Percentiles rank a stretch among this genome's conserved stretches.
Evolutionary conservation across 352 stramenopile species (phyloP).

Genomic region (Aphanomyces invadans): DNA sequence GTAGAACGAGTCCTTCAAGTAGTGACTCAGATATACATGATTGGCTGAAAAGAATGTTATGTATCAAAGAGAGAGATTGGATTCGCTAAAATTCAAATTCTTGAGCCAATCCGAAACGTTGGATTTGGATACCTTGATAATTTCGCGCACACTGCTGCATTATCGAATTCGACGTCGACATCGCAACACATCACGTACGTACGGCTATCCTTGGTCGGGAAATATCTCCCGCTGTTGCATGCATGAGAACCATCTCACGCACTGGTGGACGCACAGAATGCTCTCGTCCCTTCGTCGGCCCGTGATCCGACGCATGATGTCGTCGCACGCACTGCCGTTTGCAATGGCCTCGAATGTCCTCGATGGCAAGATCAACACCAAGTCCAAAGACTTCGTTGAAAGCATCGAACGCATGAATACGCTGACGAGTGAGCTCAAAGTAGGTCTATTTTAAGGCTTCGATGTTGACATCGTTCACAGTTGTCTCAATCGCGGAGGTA

Average conservation of each 20-base stretch:
- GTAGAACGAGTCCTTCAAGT: too few relatives aligned
- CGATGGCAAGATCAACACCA: constrained; percentile 52
- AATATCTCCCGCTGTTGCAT: not conserved
- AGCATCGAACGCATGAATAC: constrained; percentile 49
- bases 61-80: not conserved
- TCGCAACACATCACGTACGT: not conserved
- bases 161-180: not conserved
- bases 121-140: not conserved
- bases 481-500: too few relatives aligned
- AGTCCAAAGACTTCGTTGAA: constrained; percentile 48
- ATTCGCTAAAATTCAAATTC: constrained; percentile 12
- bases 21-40: not conserved
- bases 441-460: constrained; percentile 18
- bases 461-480: not conserved
- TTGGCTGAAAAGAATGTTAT: too few relatives aligned
- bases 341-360: constrained; percentile 42
- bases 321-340: constrained; percentile 18
- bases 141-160: not conserved
- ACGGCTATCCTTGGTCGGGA: not conserved
- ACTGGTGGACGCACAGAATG: constrained; percentile 14
- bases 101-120: not conserved
- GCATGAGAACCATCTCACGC: too few relatives aligned
- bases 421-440: constrained; percentile 41
- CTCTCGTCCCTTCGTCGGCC: constrained; percentile 19
- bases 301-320: constrained; percentile 17